Percentiles rank a stretch among this genome's conserved stretches.
phyloP scores from a whole-genome alignment of 768 basidiomycete species.

The Serendipita sp. region DNA sequence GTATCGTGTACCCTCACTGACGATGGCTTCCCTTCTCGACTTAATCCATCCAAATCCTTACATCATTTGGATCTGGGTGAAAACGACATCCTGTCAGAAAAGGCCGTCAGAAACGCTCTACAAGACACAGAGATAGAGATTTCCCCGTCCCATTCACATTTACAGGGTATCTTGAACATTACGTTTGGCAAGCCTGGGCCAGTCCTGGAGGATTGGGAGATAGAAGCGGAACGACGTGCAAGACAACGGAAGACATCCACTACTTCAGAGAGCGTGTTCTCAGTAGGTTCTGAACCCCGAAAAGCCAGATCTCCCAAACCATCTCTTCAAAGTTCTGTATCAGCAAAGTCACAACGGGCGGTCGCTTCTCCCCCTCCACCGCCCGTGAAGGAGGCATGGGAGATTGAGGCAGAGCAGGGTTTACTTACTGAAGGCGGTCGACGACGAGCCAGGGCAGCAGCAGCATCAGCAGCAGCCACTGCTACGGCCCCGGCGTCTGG shows the following conservation, averaged over 20 bases:
- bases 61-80: constrained; percentile 48
- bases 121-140: constrained; percentile 38
- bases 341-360: background rate
- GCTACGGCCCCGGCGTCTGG: constrained; percentile 24
- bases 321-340: constrained; percentile 9
- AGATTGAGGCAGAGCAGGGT: constrained; percentile 62
- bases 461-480: constrained; percentile 22
- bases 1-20: constrained; percentile 22
- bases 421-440: constrained; percentile 58
- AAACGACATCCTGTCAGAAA: constrained; percentile 35
- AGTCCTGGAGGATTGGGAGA: constrained; percentile 62
- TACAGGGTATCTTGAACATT: constrained; percentile 35
- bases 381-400: constrained; percentile 55
- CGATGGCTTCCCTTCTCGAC: constrained; percentile 33
- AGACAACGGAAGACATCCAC: background rate
- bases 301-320: constrained; percentile 5
- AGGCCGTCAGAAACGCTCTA: constrained; percentile 31
- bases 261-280: constrained; percentile 15
- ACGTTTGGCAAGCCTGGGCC: constrained; percentile 49
- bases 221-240: constrained; percentile 38
- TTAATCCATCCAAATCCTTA: constrained; percentile 35
- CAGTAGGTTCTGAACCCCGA: constrained; percentile 15
- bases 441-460: constrained; percentile 43
- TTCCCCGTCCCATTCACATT: constrained; percentile 31
- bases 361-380: constrained; percentile 1